These are phyloP conservation scores for Aristolochia contorta DNA, from an alignment of 164 flowering plant genomes.

Conservation along the genomic window DNA sequence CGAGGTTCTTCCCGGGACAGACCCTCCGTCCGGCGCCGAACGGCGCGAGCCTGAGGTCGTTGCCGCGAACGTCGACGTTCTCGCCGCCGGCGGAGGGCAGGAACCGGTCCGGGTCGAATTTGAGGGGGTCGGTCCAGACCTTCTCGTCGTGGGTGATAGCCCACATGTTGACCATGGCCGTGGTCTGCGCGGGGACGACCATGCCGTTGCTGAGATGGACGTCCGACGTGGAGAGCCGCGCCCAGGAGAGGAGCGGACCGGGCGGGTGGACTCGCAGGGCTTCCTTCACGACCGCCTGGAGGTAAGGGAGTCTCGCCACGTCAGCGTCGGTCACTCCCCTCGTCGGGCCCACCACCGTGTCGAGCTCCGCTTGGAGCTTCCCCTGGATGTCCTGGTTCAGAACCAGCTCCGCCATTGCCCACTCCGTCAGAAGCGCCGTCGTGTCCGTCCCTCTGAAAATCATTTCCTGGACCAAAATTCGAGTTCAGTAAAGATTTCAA, in stretches of 20 bases:
- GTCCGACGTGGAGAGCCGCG: conserved; percentile 36
- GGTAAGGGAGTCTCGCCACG: conserved; percentile 27
- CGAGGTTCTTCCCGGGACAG: conserved; percentile 49
- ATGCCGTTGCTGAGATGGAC: conserved; percentile 42
- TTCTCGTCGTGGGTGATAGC: conserved; percentile 48
- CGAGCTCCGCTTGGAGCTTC: conserved; percentile 31
- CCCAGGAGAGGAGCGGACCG: conserved; percentile 50
- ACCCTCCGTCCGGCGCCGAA: conserved; percentile 56
- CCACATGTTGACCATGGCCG: conserved; percentile 82
- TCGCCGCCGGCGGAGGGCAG: conserved; percentile 19
- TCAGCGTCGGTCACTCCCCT: conserved; percentile 22
- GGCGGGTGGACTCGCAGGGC: conserved; percentile 44
- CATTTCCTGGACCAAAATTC: conserved; percentile 33
- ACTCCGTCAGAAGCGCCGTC: conserved; percentile 35
- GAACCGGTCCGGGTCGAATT: conserved; percentile 45
- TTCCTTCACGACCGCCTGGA: conserved; percentile 42
- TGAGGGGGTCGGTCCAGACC: conserved; percentile 35
- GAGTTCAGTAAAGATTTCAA: too few relatives aligned
- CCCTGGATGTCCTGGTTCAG: conserved; percentile 30
- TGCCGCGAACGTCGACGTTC: conserved; percentile 36
- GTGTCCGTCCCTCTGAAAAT: conserved; percentile 55
- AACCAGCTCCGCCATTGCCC: conserved; percentile 44
- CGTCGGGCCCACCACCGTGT: conserved; percentile 11
- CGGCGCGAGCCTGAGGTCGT: conserved; percentile 48
- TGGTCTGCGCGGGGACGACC: conserved; percentile 42